Base-by-base conservation (phyloP, 352 stramenopile species). In the Globisporangium alternatum region DNA sequence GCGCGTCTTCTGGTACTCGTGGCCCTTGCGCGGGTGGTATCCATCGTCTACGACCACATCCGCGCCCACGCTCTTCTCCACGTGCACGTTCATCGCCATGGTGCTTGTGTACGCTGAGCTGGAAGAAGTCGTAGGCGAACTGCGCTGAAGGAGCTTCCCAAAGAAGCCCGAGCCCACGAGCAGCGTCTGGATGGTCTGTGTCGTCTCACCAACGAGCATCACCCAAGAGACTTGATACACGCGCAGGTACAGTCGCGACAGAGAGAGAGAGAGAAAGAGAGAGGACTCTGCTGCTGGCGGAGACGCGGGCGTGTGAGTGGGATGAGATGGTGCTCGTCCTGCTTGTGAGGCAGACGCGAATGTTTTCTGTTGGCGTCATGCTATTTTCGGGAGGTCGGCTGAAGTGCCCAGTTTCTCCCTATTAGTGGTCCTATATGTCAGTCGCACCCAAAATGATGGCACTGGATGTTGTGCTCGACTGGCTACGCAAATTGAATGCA, bases 21-120 rank as follows among this genome's bases (percentile, higher is more conserved):
- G 63, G n/a, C 63, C 63, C 56, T 68, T 68, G 12, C 53, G 62
- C 22, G 62, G 45, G 33, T 60, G 19, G 47, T 68, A 68, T 25
- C 25, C 45, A 39, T 68, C 56, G 33, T 62, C 53, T 1, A 25
- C 47, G 39, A 22, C 35, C 6, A 49, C 43, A 5, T 48, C 47
- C 10, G 19, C 44, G 21, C 21, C 19, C 4, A 19, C 47, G 19
- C 12, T 17, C 45, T 64, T 64, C 6, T 47, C 57, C 8, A 64
- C 15, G 28, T 55, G 43, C 28, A 62, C 49, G 57, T 30, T 44
- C 57, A 64, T 64, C n/a, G 30, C 13, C 57, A 56, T 56, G n/a
- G 39, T 55, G 57, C 2, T 19, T 21, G 49, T n/a, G 49, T 54
- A 54, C 13, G 31, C 31, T n/a, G 49, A 57, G 35, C 28, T 56